Evolutionary conservation across 1,284 basidiomycete genomes (phyloP), one percentile per base, ranked within the genome.

Genomic region (Baeospora myosura): DNA sequence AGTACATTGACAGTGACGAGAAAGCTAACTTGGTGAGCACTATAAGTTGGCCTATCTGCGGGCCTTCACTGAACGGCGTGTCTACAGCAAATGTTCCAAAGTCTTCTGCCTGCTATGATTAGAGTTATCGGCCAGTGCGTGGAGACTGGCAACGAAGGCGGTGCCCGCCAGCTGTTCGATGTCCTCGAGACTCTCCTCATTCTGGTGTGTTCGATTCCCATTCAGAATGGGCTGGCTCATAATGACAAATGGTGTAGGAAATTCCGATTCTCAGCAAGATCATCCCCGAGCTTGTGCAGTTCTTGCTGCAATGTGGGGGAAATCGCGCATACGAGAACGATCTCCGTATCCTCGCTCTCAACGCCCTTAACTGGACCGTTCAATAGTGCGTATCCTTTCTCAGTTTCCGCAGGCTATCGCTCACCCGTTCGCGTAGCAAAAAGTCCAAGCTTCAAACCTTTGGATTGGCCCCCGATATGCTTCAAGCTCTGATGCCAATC

Each of bases 161-260:
- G 82, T 47, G 89, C 89, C 43, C 84, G 93, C 49, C 83, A 95
- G 56, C 74, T 94, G 24, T 96, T 97, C 56, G 96, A 98, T 58
- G 90, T 97, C 18, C 78, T 98, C 50, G 96, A 98, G 71, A 95
- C 91, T 1, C 79, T 98, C 42, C 77, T 97, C 40, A 95, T 96
- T 56, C 76, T 96, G 43, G 88, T 86, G 50, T 47, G 78, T 63
- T 21, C 22, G n/a, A 40, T 20, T 44, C 12, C 26, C n/a, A 26
- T 52, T 33, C 47, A 48, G 8, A 39, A 18, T 29, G 42, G 18
- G 17, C 23, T 3, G n/a, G n/a, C n/a, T n/a, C n/a, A n/a, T n/a
- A n/a, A n/a, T n/a, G n/a, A n/a, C n/a, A n/a, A n/a, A 4, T 20
- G 32, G 32, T 28, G 18, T 59, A 91, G 83, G 96, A 99, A 72